Conservation (phyloP, 306 rosid species). For the Lathyrus tuberosus region DNA sequence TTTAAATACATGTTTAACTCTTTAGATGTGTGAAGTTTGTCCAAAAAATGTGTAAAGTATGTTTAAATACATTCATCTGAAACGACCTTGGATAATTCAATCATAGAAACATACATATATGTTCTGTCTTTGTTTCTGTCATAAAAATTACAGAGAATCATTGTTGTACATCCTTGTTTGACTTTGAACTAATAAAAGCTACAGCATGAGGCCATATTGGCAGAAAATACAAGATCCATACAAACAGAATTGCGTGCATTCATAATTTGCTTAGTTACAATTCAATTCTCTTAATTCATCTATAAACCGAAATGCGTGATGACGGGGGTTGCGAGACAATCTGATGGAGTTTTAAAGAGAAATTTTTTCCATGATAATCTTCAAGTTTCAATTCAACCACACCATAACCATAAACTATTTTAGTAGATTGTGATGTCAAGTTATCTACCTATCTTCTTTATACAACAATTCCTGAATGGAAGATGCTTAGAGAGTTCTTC, state of each 20-base stretch:
- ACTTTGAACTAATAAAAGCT: no score
- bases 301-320: slow-evolving; percentile 15
- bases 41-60: no score
- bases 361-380: slow-evolving; percentile 28
- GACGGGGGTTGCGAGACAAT: background rate
- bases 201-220: no score
- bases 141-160: no score
- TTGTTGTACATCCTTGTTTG: no score
- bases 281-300: slow-evolving; percentile 25
- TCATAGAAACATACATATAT: no score
- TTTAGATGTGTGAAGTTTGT: no score
- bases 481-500: background rate
- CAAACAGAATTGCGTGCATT: background rate
- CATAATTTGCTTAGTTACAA: background rate
- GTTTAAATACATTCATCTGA: no score
- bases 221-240: no score
- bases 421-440: slow-evolving; percentile 27
- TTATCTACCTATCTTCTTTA: slow-evolving; percentile 28
- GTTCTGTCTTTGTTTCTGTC: no score
- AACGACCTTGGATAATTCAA: no score
- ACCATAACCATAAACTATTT: slow-evolving; percentile 22
- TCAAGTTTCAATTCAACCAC: slow-evolving; percentile 30
- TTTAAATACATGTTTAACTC: no score
- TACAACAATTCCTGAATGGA: slow-evolving; percentile 22
- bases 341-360: background rate